phyloP scores from a whole-genome alignment of 495 filamentous ascomycete genomes.

The Trypethelium eluteriae region DNA sequence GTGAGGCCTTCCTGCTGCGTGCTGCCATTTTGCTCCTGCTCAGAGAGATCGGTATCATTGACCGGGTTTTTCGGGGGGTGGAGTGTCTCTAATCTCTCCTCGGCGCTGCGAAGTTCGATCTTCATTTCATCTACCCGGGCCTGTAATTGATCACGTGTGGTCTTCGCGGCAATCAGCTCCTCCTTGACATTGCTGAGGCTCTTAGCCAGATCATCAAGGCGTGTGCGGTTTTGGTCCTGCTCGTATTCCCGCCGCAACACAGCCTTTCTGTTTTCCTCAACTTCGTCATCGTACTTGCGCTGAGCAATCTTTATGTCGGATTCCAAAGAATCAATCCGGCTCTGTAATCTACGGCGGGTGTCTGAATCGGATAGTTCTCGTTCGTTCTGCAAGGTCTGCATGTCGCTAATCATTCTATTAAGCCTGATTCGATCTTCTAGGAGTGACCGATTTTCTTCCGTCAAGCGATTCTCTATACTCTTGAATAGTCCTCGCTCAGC shows the following conservation, averaged over 20 bases:
- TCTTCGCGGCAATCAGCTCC: slow-evolving; percentile 74
- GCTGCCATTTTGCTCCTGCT: slow-evolving; percentile 34
- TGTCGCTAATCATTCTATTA: slow-evolving; percentile 65
- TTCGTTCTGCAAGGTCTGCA: slow-evolving; percentile 83
- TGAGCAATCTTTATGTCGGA: slow-evolving; percentile 69
- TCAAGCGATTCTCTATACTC: slow-evolving; percentile 77
- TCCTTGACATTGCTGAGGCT: slow-evolving; percentile 71
- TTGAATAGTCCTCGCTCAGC: slow-evolving; percentile 89
- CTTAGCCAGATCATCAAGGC: slow-evolving; percentile 78
- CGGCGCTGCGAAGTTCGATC: slow-evolving; percentile 76
- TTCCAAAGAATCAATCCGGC: slow-evolving; percentile 67
- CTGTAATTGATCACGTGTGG: slow-evolving; percentile 79
- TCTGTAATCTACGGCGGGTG: slow-evolving; percentile 65
- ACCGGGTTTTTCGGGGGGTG: slow-evolving; percentile 57
- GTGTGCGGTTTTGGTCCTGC: slow-evolving; percentile 53
- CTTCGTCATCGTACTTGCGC: slow-evolving; percentile 72
- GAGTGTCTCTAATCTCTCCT: slow-evolving; percentile 73
- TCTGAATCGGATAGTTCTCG: slow-evolving; percentile 81
- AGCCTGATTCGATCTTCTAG: slow-evolving; percentile 74
- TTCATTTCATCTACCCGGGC: slow-evolving; percentile 77
- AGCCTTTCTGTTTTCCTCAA: slow-evolving; percentile 72
- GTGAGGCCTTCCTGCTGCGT: slow-evolving; percentile 48
- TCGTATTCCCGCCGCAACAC: slow-evolving; percentile 81
- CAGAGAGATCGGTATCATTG: slow-evolving; percentile 41
- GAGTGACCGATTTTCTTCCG: slow-evolving; percentile 76